phyloP scores from a whole-genome alignment of 2,329 filamentous ascomycete species.

The Karstenula rhodostoma region DNA sequence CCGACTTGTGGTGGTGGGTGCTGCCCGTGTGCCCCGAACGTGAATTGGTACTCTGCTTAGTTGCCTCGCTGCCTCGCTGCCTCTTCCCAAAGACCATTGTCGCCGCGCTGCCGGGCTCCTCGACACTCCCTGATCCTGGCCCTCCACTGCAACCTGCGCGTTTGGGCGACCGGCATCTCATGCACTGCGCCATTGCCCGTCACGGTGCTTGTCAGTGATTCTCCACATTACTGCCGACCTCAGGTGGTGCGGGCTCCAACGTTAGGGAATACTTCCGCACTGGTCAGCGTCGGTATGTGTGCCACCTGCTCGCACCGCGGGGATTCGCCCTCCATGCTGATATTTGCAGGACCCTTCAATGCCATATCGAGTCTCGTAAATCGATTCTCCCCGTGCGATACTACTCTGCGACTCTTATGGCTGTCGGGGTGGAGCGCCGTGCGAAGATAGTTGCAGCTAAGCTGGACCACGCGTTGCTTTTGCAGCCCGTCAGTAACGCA shows the following conservation, averaged over 20 bases:
- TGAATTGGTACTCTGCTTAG: slow-evolving; percentile 32
- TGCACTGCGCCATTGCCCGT: slow-evolving; percentile 45
- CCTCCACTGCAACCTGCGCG: slow-evolving; percentile 36
- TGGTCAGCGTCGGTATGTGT: slow-evolving; percentile 40
- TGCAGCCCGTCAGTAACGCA: slow-evolving; percentile 40
- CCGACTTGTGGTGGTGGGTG: slow-evolving; percentile 26
- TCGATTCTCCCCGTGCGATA: slow-evolving; percentile 38
- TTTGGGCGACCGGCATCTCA: slow-evolving; percentile 39
- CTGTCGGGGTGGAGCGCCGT: slow-evolving; percentile 48
- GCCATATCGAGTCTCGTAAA: slow-evolving; percentile 33
- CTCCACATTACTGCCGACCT: slow-evolving; percentile 37
- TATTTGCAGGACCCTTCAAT: slow-evolving; percentile 39
- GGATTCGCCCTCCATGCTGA: slow-evolving; percentile 37
- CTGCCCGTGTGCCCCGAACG: slow-evolving; percentile 35
- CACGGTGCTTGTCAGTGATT: slow-evolving; percentile 43
- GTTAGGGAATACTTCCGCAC: slow-evolving; percentile 43
- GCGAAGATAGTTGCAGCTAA: slow-evolving; percentile 44
- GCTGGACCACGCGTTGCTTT: slow-evolving; percentile 43
- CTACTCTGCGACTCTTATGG: slow-evolving; percentile 45
- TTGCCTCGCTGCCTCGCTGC: slow-evolving; percentile 14
- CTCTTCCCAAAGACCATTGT: slow-evolving; percentile 25
- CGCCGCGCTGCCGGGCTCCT: slow-evolving; percentile 31
- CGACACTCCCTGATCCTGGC: slow-evolving; percentile 36
- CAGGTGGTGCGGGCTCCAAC: slow-evolving; percentile 47
- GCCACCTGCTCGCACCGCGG: slow-evolving; percentile 28